Conservation (phyloP, 2,329 filamentous ascomycete genomes). For the Colletotrichum limetticola region DNA sequence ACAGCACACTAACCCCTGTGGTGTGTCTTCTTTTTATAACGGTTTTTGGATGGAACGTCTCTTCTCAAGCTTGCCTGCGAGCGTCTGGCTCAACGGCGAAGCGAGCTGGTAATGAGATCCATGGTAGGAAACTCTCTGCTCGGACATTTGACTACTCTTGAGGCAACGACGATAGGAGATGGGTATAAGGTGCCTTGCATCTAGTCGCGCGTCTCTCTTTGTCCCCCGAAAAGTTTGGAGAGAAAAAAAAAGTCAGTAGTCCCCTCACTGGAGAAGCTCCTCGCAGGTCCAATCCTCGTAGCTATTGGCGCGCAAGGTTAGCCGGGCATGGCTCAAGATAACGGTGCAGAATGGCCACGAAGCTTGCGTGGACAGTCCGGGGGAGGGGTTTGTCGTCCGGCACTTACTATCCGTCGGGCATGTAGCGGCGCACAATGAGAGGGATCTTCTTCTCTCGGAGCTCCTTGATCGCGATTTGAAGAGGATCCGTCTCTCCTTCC, state of each 20-base stretch:
- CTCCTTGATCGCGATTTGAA: conserved; percentile 98
- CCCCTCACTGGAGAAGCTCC: conserved; percentile 76
- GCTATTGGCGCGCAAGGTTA: conserved; percentile 55
- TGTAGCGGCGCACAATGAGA: conserved; percentile 91
- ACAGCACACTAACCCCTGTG: conserved; percentile 25
- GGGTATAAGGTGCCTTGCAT: conserved; percentile 33
- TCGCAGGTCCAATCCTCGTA: conserved; percentile 99
- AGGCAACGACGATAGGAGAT: conserved; percentile 32
- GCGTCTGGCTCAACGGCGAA: neutral
- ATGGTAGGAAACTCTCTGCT: conserved; percentile 7
- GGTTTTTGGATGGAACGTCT: neutral
- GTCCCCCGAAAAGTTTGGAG: conserved; percentile 1
- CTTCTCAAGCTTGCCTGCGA: conserved; percentile 9
- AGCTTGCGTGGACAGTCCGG: conserved; percentile 1
- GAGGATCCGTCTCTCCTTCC: conserved; percentile 95
- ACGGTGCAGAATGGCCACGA: neutral
- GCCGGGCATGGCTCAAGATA: conserved; percentile 4
- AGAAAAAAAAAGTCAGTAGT: conserved; percentile 7
- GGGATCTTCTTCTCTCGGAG: conserved; percentile 99
- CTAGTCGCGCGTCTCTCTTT: conserved; percentile 28
- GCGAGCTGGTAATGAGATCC: neutral
- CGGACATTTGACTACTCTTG: conserved; percentile 23
- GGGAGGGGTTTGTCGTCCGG: neutral
- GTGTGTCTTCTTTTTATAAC: conserved; percentile 13
- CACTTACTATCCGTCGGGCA: conserved; percentile 94